Evolutionary conservation across 2,329 filamentous ascomycete genomes (phyloP), one percentile per base, ranked within the genome.

Genomic region (Cladosporium sp.): DNA sequence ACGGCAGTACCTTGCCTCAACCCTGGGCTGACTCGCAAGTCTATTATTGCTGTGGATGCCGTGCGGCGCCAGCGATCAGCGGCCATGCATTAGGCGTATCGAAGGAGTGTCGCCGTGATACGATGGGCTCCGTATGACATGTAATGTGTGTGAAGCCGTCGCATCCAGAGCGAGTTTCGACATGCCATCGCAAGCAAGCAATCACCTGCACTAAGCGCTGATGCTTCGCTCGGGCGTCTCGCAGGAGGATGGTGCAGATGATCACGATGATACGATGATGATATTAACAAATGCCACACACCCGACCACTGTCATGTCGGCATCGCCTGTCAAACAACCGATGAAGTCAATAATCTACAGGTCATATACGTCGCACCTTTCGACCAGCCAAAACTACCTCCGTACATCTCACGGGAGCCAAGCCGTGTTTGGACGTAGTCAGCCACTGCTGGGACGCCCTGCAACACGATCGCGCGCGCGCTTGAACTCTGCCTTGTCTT

Each of bases 1-100:
- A 63, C 61, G 50, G 50, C 49, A 53, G 50, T 55, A 63, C 61
- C 61, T 63, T 63, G 61, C 61, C 49, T 63, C 50, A 56, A 63
- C 61, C 50, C 61, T 56, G 35, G 50, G 61, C 49, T 63, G 61
- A 55, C 50, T 63, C 61, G 61, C 50, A 63, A 63, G 61, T 63
- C 49, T 44, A 63, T 63, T 46, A 46, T 56, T 55, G 61, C 50
- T 63, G 50, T 37, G 49, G 21, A 63, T 56, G 61, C 61, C 61
- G 61, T 63, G 50, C 61, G 61, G 50, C 61, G 49, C 26, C 61
- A 46, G 50, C 61, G 61, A 63, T 63, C 50, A 63, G 61, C 61
- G 35, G 35, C 49, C 23, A 40, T 56, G 61, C 61, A 63, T 63
- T 46, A 62, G 46, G 29, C 26, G 50, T 53, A 56, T 63, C 21